Evolutionary conservation across 2,329 filamentous ascomycete species (phyloP).

Genomic region (Cladosporium sphaerospermum): DNA sequence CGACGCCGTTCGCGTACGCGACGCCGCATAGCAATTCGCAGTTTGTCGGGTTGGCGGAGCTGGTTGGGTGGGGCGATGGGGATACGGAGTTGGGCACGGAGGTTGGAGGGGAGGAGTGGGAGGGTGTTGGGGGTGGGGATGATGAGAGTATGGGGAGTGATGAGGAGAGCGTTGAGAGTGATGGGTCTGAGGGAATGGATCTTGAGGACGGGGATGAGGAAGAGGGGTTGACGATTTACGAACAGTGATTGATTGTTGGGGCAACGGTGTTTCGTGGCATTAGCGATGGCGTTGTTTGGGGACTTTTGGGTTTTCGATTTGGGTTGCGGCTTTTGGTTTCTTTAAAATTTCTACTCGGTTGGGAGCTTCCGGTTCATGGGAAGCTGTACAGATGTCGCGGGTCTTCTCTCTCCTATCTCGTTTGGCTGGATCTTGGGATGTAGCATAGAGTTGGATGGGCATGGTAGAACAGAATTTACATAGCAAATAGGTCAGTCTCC

Average conservation of each 20-base stretch:
- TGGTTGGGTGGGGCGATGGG: constrained; percentile 27
- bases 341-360: not conserved
- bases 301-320: not conserved
- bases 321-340: not conserved
- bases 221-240: constrained; percentile 17
- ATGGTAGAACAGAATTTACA: not conserved
- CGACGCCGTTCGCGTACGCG: constrained; percentile 64
- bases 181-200: not conserved
- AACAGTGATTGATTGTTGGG: constrained; percentile 14
- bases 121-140: constrained; percentile 21
- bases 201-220: constrained; percentile 22
- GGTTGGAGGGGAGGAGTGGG: constrained; percentile 28
- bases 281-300: not conserved
- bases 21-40: constrained; percentile 57
- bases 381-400: not conserved
- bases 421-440: not conserved
- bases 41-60: constrained; percentile 29
- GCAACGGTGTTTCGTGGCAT: not conserved
- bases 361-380: not conserved
- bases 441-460: not conserved
- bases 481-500: not conserved
- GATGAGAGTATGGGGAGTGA: not conserved
- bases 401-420: not conserved
- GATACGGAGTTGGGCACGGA: constrained; percentile 27
- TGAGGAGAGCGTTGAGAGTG: constrained; percentile 17